Percentiles rank a stretch among this genome's conserved stretches.
Evolutionary conservation across 176 grass and related monocot species (phyloP).

Genomic region (Oryza longistaminata): DNA sequence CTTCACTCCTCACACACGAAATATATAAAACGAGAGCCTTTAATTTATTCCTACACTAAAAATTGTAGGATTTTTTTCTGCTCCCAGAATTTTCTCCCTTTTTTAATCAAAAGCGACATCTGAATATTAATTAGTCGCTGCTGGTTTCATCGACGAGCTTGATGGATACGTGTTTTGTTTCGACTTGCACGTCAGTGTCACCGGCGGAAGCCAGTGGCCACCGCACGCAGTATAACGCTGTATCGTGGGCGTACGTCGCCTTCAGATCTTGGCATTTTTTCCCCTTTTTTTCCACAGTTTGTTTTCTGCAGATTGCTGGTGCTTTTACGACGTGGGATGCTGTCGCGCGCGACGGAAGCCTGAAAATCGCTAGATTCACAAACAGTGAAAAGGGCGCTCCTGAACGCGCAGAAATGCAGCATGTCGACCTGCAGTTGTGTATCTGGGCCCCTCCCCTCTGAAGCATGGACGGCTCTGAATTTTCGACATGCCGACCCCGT

Average conservation of each 20-base stretch:
- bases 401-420: slow-evolving; percentile 15
- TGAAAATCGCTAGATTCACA: slow-evolving; percentile 3
- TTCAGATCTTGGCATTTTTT: background rate
- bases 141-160: slow-evolving; percentile 27
- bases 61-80: background rate
- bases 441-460: background rate
- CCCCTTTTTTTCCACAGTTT: background rate
- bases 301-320: background rate
- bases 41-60: background rate
- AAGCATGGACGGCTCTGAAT: slow-evolving; percentile 17
- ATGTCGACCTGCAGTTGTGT: slow-evolving; percentile 35
- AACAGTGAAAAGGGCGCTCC: background rate
- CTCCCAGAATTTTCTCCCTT: background rate
- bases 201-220: slow-evolving; percentile 1
- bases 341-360: slow-evolving; percentile 1
- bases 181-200: background rate
- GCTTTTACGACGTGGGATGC: slow-evolving; percentile 13
- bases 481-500: background rate
- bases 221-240: slow-evolving; percentile 40
- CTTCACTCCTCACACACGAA: background rate
- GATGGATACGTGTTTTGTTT: slow-evolving; percentile 16
- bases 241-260: slow-evolving; percentile 11
- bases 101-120: background rate
- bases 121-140: background rate
- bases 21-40: background rate